Conservation (phyloP, 208 protist species). For the Endotrypanum monterogeii region DNA sequence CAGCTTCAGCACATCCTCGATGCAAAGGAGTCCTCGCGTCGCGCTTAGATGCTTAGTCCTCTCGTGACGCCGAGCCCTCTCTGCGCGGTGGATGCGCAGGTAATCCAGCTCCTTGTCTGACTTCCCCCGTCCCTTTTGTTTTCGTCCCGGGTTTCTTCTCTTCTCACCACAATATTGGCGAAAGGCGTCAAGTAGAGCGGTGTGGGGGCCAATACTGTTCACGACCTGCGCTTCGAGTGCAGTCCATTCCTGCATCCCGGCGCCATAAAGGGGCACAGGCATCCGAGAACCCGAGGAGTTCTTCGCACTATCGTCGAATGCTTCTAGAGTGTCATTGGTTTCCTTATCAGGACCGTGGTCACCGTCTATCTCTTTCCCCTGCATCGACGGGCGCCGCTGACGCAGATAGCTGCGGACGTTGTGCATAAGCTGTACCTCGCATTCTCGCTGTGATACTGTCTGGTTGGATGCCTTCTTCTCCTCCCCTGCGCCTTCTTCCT, state of each 20-base stretch:
- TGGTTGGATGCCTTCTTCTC: background rate
- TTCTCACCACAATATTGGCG: constrained; percentile 4
- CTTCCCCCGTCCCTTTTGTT: background rate
- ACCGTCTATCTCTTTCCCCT: background rate
- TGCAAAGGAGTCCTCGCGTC: constrained; percentile 57
- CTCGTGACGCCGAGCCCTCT: constrained; percentile 16
- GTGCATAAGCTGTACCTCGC: constrained; percentile 48
- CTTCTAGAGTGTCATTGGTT: background rate
- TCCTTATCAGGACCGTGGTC: background rate
- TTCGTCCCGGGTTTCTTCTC: background rate
- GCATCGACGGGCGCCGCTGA: constrained; percentile 6
- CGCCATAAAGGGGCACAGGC: constrained; percentile 7
- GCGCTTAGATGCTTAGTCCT: constrained; percentile 39
- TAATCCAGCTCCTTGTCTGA: constrained; percentile 13
- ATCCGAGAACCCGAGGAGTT: background rate
- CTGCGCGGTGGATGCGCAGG: constrained; percentile 22
- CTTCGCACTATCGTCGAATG: background rate
- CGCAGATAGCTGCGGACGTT: constrained; percentile 67
- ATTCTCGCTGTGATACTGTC: background rate
- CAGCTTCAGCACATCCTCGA: constrained; percentile 52
- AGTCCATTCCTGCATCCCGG: constrained; percentile 42
- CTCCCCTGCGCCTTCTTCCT: background rate
- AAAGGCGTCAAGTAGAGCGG: constrained; percentile 46
- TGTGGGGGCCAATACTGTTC: constrained; percentile 48
- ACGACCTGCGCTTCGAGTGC: constrained; percentile 44